Conservation (phyloP, 1,284 basidiomycete species). For the Chondrostereum purpureum region DNA sequence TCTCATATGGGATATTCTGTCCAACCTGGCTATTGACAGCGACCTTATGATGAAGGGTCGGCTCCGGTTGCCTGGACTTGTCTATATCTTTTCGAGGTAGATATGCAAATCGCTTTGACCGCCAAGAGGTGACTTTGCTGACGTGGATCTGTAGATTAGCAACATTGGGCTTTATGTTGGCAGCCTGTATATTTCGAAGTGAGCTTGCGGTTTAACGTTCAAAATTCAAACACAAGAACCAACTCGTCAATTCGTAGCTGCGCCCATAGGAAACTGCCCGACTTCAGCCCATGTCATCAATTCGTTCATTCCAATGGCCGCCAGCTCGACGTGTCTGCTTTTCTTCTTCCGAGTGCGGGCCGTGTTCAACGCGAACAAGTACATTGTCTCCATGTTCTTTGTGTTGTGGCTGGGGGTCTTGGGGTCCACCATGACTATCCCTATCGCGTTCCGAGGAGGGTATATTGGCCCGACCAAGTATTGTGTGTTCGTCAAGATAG, state of each 20-base stretch:
- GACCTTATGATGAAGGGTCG: not conserved
- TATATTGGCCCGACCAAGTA: constrained; percentile 1
- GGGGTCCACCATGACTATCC: not conserved
- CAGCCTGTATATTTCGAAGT: not conserved
- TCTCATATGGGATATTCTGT: constrained; percentile 1
- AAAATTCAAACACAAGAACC: no score
- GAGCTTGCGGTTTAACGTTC: no score
- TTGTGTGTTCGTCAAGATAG: not conserved
- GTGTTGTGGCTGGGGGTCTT: not conserved
- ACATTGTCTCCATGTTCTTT: not conserved
- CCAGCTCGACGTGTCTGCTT: not conserved
- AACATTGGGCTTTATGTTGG: not conserved
- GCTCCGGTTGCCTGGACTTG: not conserved
- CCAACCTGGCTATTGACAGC: not conserved
- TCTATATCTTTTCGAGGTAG: not conserved
- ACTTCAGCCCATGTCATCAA: not conserved
- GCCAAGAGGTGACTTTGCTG: not conserved
- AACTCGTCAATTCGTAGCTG: not conserved
- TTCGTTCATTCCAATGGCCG: not conserved
- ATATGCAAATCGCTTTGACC: no score
- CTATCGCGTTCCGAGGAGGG: not conserved
- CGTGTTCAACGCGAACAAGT: not conserved
- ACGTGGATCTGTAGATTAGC: not conserved
- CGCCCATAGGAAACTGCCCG: not conserved
- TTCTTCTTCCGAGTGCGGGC: constrained; percentile 1